A percentile compares a stretch with the other conserved stretches of the same genome.
phyloP scores from a whole-genome alignment of 192 early-diverging fungal species.

The Entrophospora sp. region DNA sequence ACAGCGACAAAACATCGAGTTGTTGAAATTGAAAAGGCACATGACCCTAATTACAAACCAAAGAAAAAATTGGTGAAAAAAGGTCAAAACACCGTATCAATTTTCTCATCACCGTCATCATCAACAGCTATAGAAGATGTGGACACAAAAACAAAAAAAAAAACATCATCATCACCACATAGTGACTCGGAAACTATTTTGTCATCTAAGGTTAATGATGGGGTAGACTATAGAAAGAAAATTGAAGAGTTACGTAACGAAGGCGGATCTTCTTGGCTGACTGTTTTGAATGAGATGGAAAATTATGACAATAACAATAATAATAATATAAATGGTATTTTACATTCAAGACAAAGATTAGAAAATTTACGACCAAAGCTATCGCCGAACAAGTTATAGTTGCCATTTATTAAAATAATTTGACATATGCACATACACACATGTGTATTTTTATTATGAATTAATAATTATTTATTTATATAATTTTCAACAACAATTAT shows the following conservation, averaged over 20 bases:
- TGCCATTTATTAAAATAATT: too few relatives aligned
- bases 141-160: background rate
- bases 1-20: background rate
- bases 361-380: too few relatives aligned
- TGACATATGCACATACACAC: too few relatives aligned
- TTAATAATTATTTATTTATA: too few relatives aligned
- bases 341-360: too few relatives aligned
- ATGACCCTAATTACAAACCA: background rate
- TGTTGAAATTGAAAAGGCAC: constrained; percentile 4
- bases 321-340: too few relatives aligned
- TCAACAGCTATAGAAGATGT: constrained; percentile 12
- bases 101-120: constrained; percentile 21
- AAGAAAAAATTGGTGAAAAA: constrained; percentile 2
- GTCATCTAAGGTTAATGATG: too few relatives aligned
- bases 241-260: constrained; percentile 44
- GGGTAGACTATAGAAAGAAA: constrained; percentile 35
- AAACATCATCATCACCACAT: background rate
- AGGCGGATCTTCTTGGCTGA: constrained; percentile 44
- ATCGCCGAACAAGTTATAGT: too few relatives aligned
- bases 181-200: constrained; percentile 13
- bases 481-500: too few relatives aligned
- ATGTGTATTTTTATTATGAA: too few relatives aligned
- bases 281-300: constrained; percentile 45
- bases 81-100: background rate
- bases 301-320: background rate